These are phyloP conservation scores for Aspergillus sergii DNA, from an alignment of 2,329 filamentous ascomycete species.

Conservation along the genomic window DNA sequence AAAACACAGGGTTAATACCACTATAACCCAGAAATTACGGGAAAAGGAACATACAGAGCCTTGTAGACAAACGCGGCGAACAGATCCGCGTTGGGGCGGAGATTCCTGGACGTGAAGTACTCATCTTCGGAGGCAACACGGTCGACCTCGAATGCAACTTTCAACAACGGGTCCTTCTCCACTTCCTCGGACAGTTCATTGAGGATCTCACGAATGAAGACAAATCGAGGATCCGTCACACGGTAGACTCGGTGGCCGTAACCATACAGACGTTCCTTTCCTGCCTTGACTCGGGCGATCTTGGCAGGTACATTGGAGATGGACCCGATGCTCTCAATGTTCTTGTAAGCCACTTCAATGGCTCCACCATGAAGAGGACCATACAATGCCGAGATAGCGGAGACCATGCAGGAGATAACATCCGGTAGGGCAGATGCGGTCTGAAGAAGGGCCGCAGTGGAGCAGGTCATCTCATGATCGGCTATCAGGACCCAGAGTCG, in stretches of 20 bases:
- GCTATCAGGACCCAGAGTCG: conserved; percentile 57
- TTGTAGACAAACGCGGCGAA: conserved; percentile 42
- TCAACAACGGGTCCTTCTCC: conserved; percentile 35
- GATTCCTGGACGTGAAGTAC: conserved; percentile 39
- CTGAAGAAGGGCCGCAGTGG: conserved; percentile 57
- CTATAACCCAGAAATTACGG: not conserved
- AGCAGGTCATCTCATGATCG: conserved; percentile 61
- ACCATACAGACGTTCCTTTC: conserved; percentile 57
- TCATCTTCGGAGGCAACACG: conserved; percentile 37
- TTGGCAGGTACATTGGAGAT: conserved; percentile 55
- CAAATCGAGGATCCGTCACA: conserved; percentile 59
- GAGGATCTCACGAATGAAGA: conserved; percentile 47
- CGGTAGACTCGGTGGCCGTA: conserved; percentile 53
- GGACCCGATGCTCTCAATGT: conserved; percentile 55
- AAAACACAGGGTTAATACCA: not conserved
- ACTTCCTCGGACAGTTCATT: conserved; percentile 22
- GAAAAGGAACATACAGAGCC: conserved; percentile 31
- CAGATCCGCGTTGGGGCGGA: conserved; percentile 45
- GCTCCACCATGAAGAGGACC: conserved; percentile 60
- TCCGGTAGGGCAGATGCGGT: conserved; percentile 58
- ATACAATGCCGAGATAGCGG: conserved; percentile 54
- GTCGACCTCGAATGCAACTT: conserved; percentile 44
- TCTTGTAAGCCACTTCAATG: conserved; percentile 58
- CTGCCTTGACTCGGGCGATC: conserved; percentile 54
- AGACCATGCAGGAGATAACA: conserved; percentile 52